These are phyloP conservation scores for Plectosphaerella plurivora DNA, from an alignment of 2,329 filamentous ascomycete species.

Conservation along the genomic window DNA sequence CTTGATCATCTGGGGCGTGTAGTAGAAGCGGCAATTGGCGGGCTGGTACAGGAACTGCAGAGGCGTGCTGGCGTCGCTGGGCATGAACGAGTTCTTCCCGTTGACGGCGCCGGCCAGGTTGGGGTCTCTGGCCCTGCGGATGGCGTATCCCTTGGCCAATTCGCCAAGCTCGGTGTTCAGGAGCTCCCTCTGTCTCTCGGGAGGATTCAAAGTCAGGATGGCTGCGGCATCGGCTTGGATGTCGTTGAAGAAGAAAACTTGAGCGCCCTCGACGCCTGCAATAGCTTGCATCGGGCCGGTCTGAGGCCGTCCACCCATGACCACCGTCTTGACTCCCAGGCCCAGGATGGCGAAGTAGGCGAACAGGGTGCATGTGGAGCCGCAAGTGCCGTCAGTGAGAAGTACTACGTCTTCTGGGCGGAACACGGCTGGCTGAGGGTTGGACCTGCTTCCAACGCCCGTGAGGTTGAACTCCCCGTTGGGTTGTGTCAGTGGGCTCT, in stretches of 20 bases:
- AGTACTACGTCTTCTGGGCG: constrained; percentile 46
- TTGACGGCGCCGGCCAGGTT: constrained; percentile 22
- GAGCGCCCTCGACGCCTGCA: constrained; percentile 42
- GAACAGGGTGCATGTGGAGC: constrained; percentile 51
- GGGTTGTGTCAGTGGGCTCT: constrained; percentile 32
- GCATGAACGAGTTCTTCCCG: constrained; percentile 29
- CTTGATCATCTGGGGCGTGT: constrained; percentile 36
- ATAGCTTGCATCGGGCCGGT: constrained; percentile 43
- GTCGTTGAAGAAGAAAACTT: constrained; percentile 25
- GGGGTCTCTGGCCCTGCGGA: constrained; percentile 18
- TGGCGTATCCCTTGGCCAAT: constrained; percentile 26
- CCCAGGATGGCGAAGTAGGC: constrained; percentile 48
- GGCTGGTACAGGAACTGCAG: constrained; percentile 41
- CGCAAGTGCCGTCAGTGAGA: constrained; percentile 50
- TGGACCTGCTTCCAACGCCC: constrained; percentile 32
- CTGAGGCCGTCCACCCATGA: constrained; percentile 39
- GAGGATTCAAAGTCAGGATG: constrained; percentile 16
- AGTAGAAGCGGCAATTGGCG: constrained; percentile 42
- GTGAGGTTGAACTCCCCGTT: constrained; percentile 33
- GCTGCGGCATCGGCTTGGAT: constrained; percentile 20
- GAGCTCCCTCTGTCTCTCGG: constrained; percentile 11
- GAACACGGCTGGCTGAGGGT: constrained; percentile 41
- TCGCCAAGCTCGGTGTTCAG: constrained; percentile 18
- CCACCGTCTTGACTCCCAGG: constrained; percentile 41
- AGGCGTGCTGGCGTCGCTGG: constrained; percentile 25